Evolutionary conservation across 352 stramenopile genomes (phyloP).

Genomic region (Albugo laibachii): DNA sequence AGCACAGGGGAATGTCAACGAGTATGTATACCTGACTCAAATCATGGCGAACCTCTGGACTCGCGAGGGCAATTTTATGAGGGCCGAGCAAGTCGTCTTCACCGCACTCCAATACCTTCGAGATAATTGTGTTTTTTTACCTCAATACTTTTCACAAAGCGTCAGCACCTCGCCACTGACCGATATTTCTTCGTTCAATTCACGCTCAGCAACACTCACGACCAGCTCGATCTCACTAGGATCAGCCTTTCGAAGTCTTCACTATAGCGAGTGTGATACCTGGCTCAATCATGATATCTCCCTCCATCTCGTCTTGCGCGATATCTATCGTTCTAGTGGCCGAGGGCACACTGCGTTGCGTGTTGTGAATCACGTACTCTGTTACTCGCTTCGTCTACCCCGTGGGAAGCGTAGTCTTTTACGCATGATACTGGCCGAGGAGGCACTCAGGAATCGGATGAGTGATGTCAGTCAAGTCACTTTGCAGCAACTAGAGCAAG

Average conservation of each 20-base stretch:
- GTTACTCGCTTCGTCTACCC: conserved; percentile 43
- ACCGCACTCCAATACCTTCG: conserved; percentile 42
- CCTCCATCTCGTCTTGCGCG: conserved; percentile 59
- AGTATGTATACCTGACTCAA: conserved; percentile 71
- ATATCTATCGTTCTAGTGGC: conserved; percentile 63
- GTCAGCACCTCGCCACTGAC: conserved; percentile 14
- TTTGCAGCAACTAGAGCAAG: conserved; percentile 47
- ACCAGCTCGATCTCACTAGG: conserved; percentile 14
- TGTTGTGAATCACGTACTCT: conserved; percentile 56
- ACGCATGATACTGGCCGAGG: conserved; percentile 59
- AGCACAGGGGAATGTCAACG: conserved; percentile 60
- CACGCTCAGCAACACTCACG: conserved; percentile 1
- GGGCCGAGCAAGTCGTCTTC: conserved; percentile 41
- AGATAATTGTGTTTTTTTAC: conserved; percentile 41
- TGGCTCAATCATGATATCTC: conserved; percentile 71
- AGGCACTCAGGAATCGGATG: conserved; percentile 50
- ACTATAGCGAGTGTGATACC: conserved; percentile 25
- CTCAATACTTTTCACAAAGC: conserved; percentile 20
- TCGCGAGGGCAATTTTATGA: conserved; percentile 53
- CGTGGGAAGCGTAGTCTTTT: conserved; percentile 60
- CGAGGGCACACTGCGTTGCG: conserved; percentile 59
- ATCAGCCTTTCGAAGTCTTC: no score
- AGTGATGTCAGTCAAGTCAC: conserved; percentile 56
- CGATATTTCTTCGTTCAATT: conserved; percentile 5
- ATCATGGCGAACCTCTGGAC: conserved; percentile 65